Evolutionary conservation across 192 early-diverging fungal species (phyloP).

Genomic region (Rhizoclosmatium globosum): DNA sequence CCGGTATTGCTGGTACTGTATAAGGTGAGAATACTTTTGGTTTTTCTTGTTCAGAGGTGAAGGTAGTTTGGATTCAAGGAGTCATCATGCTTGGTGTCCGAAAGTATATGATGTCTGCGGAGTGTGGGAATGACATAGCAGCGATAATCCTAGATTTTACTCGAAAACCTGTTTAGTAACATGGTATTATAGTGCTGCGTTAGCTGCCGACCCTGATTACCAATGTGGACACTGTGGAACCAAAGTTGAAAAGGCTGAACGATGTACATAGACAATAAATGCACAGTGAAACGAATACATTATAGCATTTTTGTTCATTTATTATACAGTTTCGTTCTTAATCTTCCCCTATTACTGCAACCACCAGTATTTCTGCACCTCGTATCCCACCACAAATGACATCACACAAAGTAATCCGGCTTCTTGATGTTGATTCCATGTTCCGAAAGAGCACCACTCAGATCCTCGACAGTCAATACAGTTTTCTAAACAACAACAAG

Average conservation of each 20-base stretch:
- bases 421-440: slow-evolving; percentile 97
- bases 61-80: background rate
- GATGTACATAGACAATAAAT: background rate
- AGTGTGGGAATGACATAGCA: too few relatives aligned
- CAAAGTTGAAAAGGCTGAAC: background rate
- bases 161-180: too few relatives aligned
- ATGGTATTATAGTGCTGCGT: background rate
- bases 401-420: slow-evolving; percentile 88
- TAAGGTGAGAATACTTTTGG: background rate
- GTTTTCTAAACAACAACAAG: slow-evolving; percentile 57
- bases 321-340: too few relatives aligned
- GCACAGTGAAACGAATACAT: too few relatives aligned
- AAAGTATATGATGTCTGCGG: too few relatives aligned
- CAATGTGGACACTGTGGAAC: background rate
- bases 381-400: background rate
- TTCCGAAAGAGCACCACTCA: slow-evolving; percentile 86
- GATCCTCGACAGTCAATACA: slow-evolving; percentile 92
- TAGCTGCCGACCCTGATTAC: background rate
- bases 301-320: too few relatives aligned
- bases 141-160: too few relatives aligned
- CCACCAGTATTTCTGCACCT: background rate
- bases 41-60: background rate
- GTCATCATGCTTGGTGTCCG: too few relatives aligned
- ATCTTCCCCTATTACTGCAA: background rate
- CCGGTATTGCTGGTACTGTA: slow-evolving; percentile 28